A percentile compares a stretch with the other conserved stretches of the same genome.
phyloP scores from a whole-genome alignment of 1,284 basidiomycete genomes.

The Chiua sp. region DNA sequence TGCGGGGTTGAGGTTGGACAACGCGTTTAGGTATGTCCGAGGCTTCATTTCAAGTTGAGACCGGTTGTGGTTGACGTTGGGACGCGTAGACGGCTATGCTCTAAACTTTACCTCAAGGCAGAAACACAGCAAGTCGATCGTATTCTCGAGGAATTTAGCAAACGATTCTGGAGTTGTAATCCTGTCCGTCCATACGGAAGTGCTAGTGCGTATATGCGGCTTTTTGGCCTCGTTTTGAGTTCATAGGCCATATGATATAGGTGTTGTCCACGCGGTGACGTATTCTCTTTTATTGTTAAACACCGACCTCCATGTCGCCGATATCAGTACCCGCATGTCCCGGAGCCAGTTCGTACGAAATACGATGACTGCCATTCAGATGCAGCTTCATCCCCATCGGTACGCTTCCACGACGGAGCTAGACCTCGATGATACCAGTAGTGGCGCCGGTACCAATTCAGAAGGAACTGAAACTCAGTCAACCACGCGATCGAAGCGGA shows the following conservation, averaged over 20 bases:
- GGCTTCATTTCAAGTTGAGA: neutral
- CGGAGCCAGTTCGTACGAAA: slow-evolving; percentile 93
- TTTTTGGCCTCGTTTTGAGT: slow-evolving; percentile 12
- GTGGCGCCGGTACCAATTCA: slow-evolving; percentile 55
- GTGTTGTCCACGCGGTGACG: slow-evolving; percentile 91
- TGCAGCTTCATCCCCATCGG: slow-evolving; percentile 64
- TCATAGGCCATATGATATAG: slow-evolving; percentile 42
- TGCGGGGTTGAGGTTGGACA: slow-evolving; percentile 78
- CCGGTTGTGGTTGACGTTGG: slow-evolving; percentile 17
- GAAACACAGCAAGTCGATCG: slow-evolving; percentile 99
- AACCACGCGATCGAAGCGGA: slow-evolving; percentile 66
- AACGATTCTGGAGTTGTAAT: slow-evolving; percentile 93
- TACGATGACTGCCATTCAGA: slow-evolving; percentile 85
- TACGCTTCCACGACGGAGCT: slow-evolving; percentile 64
- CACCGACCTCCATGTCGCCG: slow-evolving; percentile 97
- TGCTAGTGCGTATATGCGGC: slow-evolving; percentile 61
- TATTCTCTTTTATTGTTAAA: slow-evolving; percentile 96
- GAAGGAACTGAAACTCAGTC: slow-evolving; percentile 53
- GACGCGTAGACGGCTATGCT: slow-evolving; percentile 74
- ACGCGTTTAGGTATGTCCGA: slow-evolving; percentile 80
- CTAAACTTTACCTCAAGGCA: slow-evolving; percentile 91
- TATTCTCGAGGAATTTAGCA: slow-evolving; percentile 91
- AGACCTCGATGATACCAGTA: slow-evolving; percentile 70
- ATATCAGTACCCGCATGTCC: slow-evolving; percentile 90
- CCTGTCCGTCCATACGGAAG: slow-evolving; percentile 80